Conservation (phyloP, 495 filamentous ascomycete genomes). For the Glarea lozoyensis region DNA sequence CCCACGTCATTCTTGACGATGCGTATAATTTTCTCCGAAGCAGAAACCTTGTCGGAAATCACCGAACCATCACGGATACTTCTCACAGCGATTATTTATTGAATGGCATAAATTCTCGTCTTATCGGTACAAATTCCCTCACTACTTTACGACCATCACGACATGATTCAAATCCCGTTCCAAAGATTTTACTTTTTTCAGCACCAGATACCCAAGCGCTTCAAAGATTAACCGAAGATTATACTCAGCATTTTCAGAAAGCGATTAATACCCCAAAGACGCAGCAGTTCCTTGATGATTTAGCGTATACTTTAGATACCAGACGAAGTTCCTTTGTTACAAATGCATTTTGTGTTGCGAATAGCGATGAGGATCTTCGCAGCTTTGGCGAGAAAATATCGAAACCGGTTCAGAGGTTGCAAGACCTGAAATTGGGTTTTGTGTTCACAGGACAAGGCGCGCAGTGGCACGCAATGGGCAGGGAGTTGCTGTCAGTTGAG, state of each 20-base stretch:
- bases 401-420: not conserved
- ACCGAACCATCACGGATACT: slow-evolving; percentile 1
- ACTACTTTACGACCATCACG: slow-evolving; percentile 3
- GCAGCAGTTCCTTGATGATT: not conserved
- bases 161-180: not conserved
- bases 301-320: slow-evolving; percentile 7
- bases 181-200: not conserved
- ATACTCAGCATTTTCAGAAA: not conserved
- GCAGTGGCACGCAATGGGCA: slow-evolving; percentile 51
- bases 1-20: slow-evolving; percentile 44
- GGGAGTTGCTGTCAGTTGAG: slow-evolving; percentile 37
- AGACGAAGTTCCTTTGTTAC: not conserved
- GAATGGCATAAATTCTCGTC: not conserved
- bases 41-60: not conserved
- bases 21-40: slow-evolving; percentile 11
- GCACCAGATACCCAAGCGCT: not conserved
- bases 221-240: not conserved
- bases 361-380: not conserved
- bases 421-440: slow-evolving; percentile 8
- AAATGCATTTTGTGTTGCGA: slow-evolving; percentile 2
- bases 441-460: slow-evolving; percentile 20
- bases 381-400: slow-evolving; percentile 1
- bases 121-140: slow-evolving; percentile 1
- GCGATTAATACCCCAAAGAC: slow-evolving; percentile 1
- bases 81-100: slow-evolving; percentile 17